Percentiles rank a stretch among this genome's conserved stretches.
These are phyloP conservation scores for Magnaporthiopsis poae DNA, from an alignment of 2,329 filamentous ascomycete species.

Conservation along the genomic window DNA sequence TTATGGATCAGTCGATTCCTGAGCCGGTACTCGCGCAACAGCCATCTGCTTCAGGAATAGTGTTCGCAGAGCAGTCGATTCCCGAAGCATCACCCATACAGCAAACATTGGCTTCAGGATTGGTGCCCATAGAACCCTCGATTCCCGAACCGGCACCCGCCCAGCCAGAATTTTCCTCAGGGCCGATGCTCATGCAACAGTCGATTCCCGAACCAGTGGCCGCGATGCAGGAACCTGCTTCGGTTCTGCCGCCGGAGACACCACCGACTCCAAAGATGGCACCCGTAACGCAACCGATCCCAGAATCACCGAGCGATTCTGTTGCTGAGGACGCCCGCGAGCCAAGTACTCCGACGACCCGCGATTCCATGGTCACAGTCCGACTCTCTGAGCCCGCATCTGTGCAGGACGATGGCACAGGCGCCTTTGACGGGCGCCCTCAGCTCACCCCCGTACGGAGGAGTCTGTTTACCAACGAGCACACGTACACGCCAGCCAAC, in stretches of 20 bases:
- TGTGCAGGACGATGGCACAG: slow-evolving; percentile 21
- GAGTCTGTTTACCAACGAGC: slow-evolving; percentile 15
- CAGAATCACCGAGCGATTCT: not conserved
- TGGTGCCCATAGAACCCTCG: too few species aligned
- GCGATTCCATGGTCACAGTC: slow-evolving; percentile 60
- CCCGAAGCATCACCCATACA: not conserved
- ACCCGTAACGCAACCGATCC: not conserved
- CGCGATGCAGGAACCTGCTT: too few species aligned
- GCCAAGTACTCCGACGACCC: slow-evolving; percentile 15
- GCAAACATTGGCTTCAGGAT: not conserved
- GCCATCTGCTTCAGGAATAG: not conserved
- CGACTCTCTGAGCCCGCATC: slow-evolving; percentile 46
- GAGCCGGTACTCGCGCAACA: not conserved
- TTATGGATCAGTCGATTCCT: not conserved
- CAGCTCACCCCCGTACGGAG: slow-evolving; percentile 11
- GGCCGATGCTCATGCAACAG: not conserved
- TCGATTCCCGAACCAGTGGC: not conserved
- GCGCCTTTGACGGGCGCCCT: slow-evolving; percentile 13
- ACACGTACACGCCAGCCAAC: slow-evolving; percentile 14
- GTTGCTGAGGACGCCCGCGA: not conserved
- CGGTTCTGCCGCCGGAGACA: not conserved
- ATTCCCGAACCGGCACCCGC: not conserved
- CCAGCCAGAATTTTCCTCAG: not conserved
- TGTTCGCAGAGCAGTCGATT: too few species aligned
- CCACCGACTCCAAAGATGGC: not conserved